Conservation (phyloP, 805 yeast genomes). For the Osmozyma mogii region DNA sequence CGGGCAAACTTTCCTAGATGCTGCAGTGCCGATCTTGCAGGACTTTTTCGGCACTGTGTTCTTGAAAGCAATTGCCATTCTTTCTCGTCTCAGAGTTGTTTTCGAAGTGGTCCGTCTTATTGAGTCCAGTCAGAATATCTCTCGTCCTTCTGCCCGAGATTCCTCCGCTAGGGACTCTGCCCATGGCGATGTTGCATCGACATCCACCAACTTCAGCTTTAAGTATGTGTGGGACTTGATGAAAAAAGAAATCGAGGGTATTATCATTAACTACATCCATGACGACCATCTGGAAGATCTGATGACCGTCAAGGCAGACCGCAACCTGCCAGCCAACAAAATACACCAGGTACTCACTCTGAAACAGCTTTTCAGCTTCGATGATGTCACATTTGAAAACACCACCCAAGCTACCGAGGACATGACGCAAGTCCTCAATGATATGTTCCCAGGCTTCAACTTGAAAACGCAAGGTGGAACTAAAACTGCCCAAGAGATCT, state of each 20-base stretch:
- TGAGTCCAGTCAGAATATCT: constrained; percentile 14
- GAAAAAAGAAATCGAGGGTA: constrained; percentile 23
- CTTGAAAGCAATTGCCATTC: constrained; percentile 48
- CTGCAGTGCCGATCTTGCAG: constrained; percentile 48
- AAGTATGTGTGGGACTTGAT: constrained; percentile 23
- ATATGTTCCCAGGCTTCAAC: constrained; percentile 64
- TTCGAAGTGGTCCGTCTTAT: constrained; percentile 42
- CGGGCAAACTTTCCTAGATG: constrained; percentile 34
- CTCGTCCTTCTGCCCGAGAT: constrained; percentile 6
- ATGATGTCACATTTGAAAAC: constrained; percentile 20
- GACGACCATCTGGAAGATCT: constrained; percentile 10
- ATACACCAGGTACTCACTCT: constrained; percentile 17
- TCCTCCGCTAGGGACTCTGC: constrained; percentile 3
- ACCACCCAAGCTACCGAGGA: constrained; percentile 22
- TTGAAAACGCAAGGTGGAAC: constrained; percentile 8
- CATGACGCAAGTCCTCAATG: constrained; percentile 36
- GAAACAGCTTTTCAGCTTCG: constrained; percentile 23
- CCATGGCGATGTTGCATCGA: background rate
- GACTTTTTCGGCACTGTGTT: constrained; percentile 70
- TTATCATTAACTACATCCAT: constrained; percentile 27
- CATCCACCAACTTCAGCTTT: constrained; percentile 10
- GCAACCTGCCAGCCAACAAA: constrained; percentile 7
- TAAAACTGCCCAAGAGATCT: constrained; percentile 7
- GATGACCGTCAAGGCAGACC: constrained; percentile 1
- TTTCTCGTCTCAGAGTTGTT: constrained; percentile 65